Evolutionary conservation across 2,329 filamentous ascomycete genomes (phyloP).

Genomic region (Fusarium goolgardi): DNA sequence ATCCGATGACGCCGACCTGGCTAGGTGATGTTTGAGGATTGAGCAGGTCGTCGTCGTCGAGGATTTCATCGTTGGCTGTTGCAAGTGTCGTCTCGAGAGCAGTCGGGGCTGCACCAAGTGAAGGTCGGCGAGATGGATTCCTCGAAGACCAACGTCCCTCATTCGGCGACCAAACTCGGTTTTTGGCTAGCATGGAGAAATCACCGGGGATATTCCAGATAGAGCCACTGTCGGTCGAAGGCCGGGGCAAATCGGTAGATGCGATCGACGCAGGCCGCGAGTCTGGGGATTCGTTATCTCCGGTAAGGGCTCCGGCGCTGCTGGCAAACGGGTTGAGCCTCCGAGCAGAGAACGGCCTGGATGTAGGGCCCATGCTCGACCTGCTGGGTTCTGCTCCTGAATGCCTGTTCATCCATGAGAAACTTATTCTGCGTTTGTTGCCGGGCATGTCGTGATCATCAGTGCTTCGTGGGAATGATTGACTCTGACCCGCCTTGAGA

Average conservation of each 20-base stretch:
- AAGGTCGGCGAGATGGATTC: conserved; percentile 82
- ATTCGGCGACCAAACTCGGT: conserved; percentile 74
- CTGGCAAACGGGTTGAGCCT: conserved; percentile 63
- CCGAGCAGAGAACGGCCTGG: conserved; percentile 55
- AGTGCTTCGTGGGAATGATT: conserved; percentile 75
- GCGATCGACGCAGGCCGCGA: conserved; percentile 77
- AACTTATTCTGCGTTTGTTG: conserved; percentile 68
- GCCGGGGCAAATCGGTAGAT: conserved; percentile 77
- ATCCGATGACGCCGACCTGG: conserved; percentile 81
- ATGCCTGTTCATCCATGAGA: conserved; percentile 70
- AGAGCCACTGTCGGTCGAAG: conserved; percentile 81
- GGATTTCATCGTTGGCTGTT: conserved; percentile 72
- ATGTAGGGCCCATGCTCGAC: conserved; percentile 48
- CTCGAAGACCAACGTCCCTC: conserved; percentile 66
- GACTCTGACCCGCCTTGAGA: conserved; percentile 77
- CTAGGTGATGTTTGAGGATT: conserved; percentile 65
- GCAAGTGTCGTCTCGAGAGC: conserved; percentile 70
- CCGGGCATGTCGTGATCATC: conserved; percentile 66
- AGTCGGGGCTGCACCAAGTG: conserved; percentile 79
- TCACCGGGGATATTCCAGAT: conserved; percentile 74
- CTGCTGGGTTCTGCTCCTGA: conserved; percentile 57
- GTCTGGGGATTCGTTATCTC: conserved; percentile 67
- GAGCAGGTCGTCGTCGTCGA: conserved; percentile 67
- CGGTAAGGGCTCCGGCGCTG: conserved; percentile 60
- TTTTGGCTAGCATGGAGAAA: conserved; percentile 61